Evolutionary conservation across 1,284 basidiomycete species (phyloP).

Genomic region (Austroboletus rostrupii): DNA sequence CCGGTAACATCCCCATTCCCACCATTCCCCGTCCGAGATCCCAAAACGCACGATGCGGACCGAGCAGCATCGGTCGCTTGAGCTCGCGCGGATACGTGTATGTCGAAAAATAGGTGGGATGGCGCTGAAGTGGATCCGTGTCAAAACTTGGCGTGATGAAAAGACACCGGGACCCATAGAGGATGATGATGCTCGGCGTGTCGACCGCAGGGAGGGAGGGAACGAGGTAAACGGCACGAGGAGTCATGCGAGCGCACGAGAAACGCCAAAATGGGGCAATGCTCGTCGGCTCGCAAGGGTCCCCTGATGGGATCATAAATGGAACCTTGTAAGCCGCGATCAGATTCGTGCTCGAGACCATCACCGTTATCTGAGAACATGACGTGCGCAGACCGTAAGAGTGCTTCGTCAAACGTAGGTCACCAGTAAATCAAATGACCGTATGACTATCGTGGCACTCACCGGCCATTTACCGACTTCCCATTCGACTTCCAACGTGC

Average conservation of each 20-base stretch:
- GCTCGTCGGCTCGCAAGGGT: neutral
- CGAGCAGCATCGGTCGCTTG: conserved; percentile 9
- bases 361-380: conserved; percentile 3
- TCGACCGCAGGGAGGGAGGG: conserved; percentile 12
- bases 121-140: conserved; percentile 7
- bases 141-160: conserved; percentile 13
- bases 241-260: conserved; percentile 7
- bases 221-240: conserved; percentile 8
- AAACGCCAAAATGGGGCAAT: conserved; percentile 12
- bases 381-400: conserved; percentile 11
- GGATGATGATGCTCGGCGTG: conserved; percentile 7
- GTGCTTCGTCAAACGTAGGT: neutral
- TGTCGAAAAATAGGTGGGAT: conserved; percentile 16
- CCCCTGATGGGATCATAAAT: neutral
- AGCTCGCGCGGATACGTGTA: conserved; percentile 8
- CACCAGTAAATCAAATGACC: neutral
- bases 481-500: conserved; percentile 1
- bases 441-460: neutral
- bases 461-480: conserved; percentile 1
- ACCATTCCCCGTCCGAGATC: conserved; percentile 11
- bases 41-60: conserved; percentile 17
- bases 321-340: conserved; percentile 10
- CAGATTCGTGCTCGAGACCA: conserved; percentile 7
- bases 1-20: conserved; percentile 9
- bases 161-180: conserved; percentile 6